phyloP scores from a whole-genome alignment of 345 rosid genomes.

The Pistacia integerrima region DNA sequence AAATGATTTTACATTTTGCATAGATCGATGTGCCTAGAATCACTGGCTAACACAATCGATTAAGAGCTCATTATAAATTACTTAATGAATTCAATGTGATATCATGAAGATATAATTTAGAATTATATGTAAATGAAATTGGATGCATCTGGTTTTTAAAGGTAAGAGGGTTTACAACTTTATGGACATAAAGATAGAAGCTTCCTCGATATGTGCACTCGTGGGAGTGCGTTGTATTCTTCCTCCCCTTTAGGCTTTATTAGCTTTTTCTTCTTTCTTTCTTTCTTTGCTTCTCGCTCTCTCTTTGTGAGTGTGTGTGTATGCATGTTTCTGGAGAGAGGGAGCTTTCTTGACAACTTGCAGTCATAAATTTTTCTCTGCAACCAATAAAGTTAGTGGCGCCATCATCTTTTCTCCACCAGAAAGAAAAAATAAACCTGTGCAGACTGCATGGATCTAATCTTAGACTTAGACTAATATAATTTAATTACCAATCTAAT shows the following conservation, averaged over 20 bases:
- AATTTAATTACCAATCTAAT: not conserved
- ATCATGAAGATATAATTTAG: too few species aligned
- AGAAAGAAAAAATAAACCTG: not conserved
- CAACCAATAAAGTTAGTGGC: slow-evolving; percentile 44
- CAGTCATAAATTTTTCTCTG: slow-evolving; percentile 42
- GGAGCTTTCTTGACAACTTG: slow-evolving; percentile 71
- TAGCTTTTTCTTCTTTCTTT: slow-evolving; percentile 20
- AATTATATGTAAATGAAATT: not conserved
- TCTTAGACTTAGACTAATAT: not conserved
- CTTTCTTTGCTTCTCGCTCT: slow-evolving; percentile 1
- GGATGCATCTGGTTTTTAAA: slow-evolving; percentile 15
- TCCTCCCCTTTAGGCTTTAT: slow-evolving; percentile 47
- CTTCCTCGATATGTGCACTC: slow-evolving; percentile 61
- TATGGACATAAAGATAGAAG: slow-evolving; percentile 54
- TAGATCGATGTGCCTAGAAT: too few species aligned
- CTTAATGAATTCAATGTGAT: too few species aligned
- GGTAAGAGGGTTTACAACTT: slow-evolving; percentile 17
- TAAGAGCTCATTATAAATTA: too few species aligned
- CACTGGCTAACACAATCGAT: too few species aligned
- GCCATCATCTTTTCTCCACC: slow-evolving; percentile 28
- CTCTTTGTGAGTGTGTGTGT: slow-evolving; percentile 15
- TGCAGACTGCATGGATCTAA: slow-evolving; percentile 6
- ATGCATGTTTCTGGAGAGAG: slow-evolving; percentile 23
- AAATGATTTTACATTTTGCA: not conserved
- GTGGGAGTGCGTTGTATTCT: slow-evolving; percentile 56